phyloP scores from a whole-genome alignment of 2,329 filamentous ascomycete species.

The Aspergillus tubingensis region DNA sequence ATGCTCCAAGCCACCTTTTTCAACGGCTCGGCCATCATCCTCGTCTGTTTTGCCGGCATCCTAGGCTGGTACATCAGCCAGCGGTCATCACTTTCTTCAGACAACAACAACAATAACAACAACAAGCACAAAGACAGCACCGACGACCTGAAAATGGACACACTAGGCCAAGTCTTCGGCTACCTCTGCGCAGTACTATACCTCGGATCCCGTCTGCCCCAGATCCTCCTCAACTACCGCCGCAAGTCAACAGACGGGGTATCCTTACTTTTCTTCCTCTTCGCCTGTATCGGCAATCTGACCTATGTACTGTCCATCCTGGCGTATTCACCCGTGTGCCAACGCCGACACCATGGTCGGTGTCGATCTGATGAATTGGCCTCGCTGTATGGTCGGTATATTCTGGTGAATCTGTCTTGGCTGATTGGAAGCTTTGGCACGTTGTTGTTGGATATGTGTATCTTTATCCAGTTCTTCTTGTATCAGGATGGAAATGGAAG shows the following conservation, averaged over 20 bases:
- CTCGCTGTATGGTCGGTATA: slow-evolving; percentile 73
- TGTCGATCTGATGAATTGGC: slow-evolving; percentile 68
- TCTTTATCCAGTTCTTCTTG: slow-evolving; percentile 90
- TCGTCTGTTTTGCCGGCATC: slow-evolving; percentile 81
- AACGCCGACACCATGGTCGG: slow-evolving; percentile 22
- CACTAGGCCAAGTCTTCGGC: slow-evolving; percentile 85
- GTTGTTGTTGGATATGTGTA: slow-evolving; percentile 76
- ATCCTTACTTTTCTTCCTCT: slow-evolving; percentile 91
- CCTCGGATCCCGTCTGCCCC: slow-evolving; percentile 83
- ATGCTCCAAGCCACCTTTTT: slow-evolving; percentile 59
- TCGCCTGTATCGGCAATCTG: slow-evolving; percentile 91
- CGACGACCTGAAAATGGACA: slow-evolving; percentile 64
- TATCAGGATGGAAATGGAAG: slow-evolving; percentile 57
- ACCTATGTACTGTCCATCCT: slow-evolving; percentile 92
- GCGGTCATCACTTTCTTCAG: slow-evolving; percentile 29
- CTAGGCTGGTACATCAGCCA: slow-evolving; percentile 80
- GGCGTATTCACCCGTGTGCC: slow-evolving; percentile 78
- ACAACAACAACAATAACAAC: slow-evolving; percentile 39
- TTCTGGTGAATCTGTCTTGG: slow-evolving; percentile 90
- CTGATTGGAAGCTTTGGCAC: slow-evolving; percentile 86
- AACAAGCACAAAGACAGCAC: slow-evolving; percentile 10
- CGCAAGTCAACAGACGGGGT: slow-evolving; percentile 93
- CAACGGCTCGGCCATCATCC: slow-evolving; percentile 73
- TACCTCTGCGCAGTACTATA: slow-evolving; percentile 90
- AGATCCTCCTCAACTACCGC: slow-evolving; percentile 87